A percentile compares a stretch with the other conserved stretches of the same genome.
phyloP scores from a whole-genome alignment of 176 grass and related monocot species.

The Thalia dealbata region DNA sequence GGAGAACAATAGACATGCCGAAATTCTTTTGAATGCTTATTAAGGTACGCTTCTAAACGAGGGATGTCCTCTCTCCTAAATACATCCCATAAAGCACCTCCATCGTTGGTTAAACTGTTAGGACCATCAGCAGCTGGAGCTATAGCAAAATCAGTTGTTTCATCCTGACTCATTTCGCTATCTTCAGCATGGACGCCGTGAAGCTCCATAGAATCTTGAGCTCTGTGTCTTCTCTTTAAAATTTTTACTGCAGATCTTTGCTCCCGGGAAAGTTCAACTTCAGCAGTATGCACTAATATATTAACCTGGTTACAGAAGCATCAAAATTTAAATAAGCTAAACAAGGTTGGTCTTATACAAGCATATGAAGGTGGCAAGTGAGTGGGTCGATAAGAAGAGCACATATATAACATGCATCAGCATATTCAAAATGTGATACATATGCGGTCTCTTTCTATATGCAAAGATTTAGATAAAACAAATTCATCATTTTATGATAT shows the following conservation, averaged over 20 bases:
- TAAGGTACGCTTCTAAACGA: slow-evolving; percentile 33
- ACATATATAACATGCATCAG: too few relatives aligned
- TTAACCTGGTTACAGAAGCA: slow-evolving; percentile 33
- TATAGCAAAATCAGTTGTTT: slow-evolving; percentile 24
- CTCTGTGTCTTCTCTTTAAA: slow-evolving; percentile 37
- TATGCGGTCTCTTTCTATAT: too few relatives aligned
- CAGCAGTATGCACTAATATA: slow-evolving; percentile 55
- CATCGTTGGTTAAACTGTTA: slow-evolving; percentile 6
- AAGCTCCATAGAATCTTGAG: slow-evolving; percentile 32
- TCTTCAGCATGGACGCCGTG: slow-evolving; percentile 17
- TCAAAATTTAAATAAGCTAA: background rate
- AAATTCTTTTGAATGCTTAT: slow-evolving; percentile 59
- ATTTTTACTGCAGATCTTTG: slow-evolving; percentile 34
- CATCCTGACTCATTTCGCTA: slow-evolving; percentile 20
- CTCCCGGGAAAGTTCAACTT: slow-evolving; percentile 30
- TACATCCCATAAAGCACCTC: slow-evolving; percentile 78
- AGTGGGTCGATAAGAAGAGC: background rate
- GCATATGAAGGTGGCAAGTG: background rate
- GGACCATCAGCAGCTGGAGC: background rate
- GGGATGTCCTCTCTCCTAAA: slow-evolving; percentile 59
- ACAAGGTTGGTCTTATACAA: background rate
- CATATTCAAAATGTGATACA: too few relatives aligned
- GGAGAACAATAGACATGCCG: slow-evolving; percentile 44
- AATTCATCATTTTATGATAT: too few relatives aligned
- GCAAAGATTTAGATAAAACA: too few relatives aligned